Evolutionary conservation across 257 asterid genomes (phyloP), one percentile per base, ranked within the genome.

Genomic region (Nicotiana noctiflora): DNA sequence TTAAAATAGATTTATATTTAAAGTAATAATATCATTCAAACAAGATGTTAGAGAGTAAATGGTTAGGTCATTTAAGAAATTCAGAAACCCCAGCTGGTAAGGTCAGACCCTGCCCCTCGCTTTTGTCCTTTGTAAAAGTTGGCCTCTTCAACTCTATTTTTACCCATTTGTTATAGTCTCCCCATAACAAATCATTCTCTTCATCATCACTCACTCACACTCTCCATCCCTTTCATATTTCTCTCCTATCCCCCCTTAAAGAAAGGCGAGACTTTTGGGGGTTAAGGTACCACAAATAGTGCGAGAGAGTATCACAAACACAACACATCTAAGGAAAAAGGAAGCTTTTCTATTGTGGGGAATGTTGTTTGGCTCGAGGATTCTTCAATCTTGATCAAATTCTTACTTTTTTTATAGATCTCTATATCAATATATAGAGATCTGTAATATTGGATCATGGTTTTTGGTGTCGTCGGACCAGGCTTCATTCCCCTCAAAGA

Each of bases 281-380:
- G 13, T 0, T 34, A 34, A 18, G 18, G 19, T 25, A 62, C 68
- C 37, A 62, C 19, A 25, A 3, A 23, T 12, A 21, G 3, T 17
- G 4, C 18, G 18, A 29, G 61, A 6, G 12, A 8, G 5, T 11
- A n/a, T 7, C 46, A 40, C 46, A 40, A 40, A 40, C 46, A 40
- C 11, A 40, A 40, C 46, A 40, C 2, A 40, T n/a, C 63, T 18
- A 17, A 55, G 61, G 67, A 64, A 32, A 18, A 67, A 56, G 89
- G 86, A 65, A 40, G 89, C 81, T 82, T 82, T 53, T 32, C 49
- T 85, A 74, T 85, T 87, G 91, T 49, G 91, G 91, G 91, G 90
- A 84, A 81, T 80, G 91, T 88, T 88, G 91, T 88, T 87, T 86
- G 91, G 91, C 89, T 83, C 91, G 91, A 86, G 88, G 88, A 88